phyloP scores from a whole-genome alignment of 148 eudicot species.

The Talinum fruticosum region DNA sequence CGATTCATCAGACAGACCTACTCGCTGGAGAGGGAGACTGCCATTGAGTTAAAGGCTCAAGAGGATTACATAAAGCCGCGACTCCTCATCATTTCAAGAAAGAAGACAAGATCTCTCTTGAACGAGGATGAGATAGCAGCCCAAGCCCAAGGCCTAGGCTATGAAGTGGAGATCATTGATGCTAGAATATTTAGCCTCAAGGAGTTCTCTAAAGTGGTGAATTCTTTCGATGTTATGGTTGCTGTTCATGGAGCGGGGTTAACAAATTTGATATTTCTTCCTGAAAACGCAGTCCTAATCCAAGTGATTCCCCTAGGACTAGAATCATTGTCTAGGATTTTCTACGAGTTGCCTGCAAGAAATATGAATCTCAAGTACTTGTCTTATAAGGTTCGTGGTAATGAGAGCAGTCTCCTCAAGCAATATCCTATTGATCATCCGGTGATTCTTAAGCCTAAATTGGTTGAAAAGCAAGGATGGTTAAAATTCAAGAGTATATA shows the following conservation, averaged over 20 bases:
- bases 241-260: slow-evolving; percentile 34
- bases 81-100: slow-evolving; percentile 41
- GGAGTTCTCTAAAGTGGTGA: neutral
- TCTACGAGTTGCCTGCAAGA: slow-evolving; percentile 30
- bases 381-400: slow-evolving; percentile 30
- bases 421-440: slow-evolving; percentile 31
- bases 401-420: slow-evolving; percentile 37
- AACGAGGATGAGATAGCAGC: slow-evolving; percentile 35
- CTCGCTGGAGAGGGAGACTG: slow-evolving; percentile 23
- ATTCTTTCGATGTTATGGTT: slow-evolving; percentile 23
- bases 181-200: too few species aligned
- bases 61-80: slow-evolving; percentile 26
- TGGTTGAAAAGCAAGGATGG: slow-evolving; percentile 24
- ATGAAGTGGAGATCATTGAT: too few species aligned
- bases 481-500: slow-evolving; percentile 18
- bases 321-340: slow-evolving; percentile 21
- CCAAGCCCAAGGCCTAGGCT: slow-evolving; percentile 20
- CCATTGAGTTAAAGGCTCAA: neutral
- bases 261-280: slow-evolving; percentile 24
- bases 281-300: slow-evolving; percentile 21
- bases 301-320: slow-evolving; percentile 26
- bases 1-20: slow-evolving; percentile 1
- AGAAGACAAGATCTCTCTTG: slow-evolving; percentile 25
- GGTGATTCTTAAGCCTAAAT: slow-evolving; percentile 24
- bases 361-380: slow-evolving; percentile 42